Conservation (phyloP, 2,329 filamentous ascomycete species). For the Hymenoscyphus scutula region DNA sequence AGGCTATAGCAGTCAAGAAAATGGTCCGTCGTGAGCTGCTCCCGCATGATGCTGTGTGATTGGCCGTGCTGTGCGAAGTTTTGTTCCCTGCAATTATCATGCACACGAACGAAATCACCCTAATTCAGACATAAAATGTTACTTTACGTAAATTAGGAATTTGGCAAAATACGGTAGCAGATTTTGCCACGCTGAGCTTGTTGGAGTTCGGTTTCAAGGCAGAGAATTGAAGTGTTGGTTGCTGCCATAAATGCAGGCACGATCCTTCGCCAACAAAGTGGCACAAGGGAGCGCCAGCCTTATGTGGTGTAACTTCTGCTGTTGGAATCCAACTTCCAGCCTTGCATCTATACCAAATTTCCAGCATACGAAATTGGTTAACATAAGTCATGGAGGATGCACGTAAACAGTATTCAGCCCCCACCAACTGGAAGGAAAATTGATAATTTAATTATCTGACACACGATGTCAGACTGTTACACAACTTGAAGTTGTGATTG, state of each 20-base stretch:
- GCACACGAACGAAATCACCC: not conserved
- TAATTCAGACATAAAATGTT: not conserved
- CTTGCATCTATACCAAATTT: not conserved
- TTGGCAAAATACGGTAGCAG: not conserved
- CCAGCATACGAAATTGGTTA: not conserved
- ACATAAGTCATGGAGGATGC: not conserved
- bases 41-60: not conserved
- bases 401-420: not conserved
- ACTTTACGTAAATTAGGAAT: not conserved
- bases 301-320: not conserved
- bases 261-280: not conserved
- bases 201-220: not conserved
- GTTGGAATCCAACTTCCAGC: not conserved
- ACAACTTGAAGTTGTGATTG: not conserved
- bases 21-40: not conserved
- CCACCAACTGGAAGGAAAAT: not conserved
- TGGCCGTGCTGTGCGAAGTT: not conserved
- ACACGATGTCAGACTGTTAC: not conserved
- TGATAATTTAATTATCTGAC: not conserved
- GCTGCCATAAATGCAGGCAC: not conserved
- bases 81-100: not conserved
- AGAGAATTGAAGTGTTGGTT: not conserved
- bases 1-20: not conserved
- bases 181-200: not conserved
- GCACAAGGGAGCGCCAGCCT: not conserved